phyloP scores from a whole-genome alignment of 2,329 filamentous ascomycete genomes.

The Hortaea werneckii region DNA sequence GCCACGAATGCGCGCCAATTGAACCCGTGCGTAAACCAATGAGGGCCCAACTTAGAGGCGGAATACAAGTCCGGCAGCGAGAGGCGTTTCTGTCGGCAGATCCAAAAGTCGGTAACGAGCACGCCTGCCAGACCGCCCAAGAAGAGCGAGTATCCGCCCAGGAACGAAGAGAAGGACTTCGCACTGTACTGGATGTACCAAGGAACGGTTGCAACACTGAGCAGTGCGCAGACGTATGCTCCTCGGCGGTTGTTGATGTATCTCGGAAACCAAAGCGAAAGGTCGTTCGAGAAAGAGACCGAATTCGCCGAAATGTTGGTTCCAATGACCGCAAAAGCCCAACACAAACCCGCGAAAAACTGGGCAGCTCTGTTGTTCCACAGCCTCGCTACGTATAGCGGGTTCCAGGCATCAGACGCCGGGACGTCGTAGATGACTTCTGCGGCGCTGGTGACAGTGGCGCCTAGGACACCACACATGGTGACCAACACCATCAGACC shows the following conservation, averaged over 20 bases:
- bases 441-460: conserved; percentile 46
- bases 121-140: conserved; percentile 28
- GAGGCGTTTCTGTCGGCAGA: background rate
- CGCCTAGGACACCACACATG: conserved; percentile 41
- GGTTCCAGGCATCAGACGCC: conserved; percentile 36
- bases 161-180: conserved; percentile 30
- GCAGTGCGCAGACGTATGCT: conserved; percentile 29
- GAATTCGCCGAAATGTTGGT: conserved; percentile 29
- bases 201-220: conserved; percentile 27
- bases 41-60: background rate
- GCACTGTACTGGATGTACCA: conserved; percentile 34
- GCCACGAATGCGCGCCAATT: conserved; percentile 43
- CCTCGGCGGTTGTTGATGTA: conserved; percentile 29
- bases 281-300: conserved; percentile 31
- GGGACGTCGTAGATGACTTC: conserved; percentile 33
- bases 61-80: background rate
- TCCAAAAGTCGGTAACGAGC: conserved; percentile 27
- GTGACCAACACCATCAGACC: conserved; percentile 38
- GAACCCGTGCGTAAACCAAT: background rate
- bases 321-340: conserved; percentile 4
- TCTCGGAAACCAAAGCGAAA: conserved; percentile 30
- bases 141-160: conserved; percentile 31
- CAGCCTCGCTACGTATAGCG: conserved; percentile 29
- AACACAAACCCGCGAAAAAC: conserved; percentile 31
- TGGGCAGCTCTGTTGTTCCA: conserved; percentile 30